Evolutionary conservation across 129 eudicot genomes (phyloP), one percentile per base, ranked within the genome.

Genomic region (Sambucus nigra): DNA sequence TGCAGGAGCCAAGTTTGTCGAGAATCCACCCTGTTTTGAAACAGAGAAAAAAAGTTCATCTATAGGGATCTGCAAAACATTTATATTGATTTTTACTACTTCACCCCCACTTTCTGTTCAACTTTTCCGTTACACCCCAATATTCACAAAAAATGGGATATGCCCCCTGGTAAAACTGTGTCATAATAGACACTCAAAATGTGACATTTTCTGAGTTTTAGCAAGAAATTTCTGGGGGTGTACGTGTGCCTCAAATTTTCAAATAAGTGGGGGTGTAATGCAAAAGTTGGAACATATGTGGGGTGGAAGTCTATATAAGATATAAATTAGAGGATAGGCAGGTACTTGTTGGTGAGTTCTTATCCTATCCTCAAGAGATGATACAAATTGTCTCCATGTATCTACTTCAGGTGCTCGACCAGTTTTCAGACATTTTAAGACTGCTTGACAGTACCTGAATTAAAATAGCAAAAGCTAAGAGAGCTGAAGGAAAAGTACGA

Each of bases 21-120:
- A 82, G 58, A 86, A 91, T 60, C 95, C 99, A 41, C 99, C 88
- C 99, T 91, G 88, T 55, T n/a, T n/a, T n/a, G n/a, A 62, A 42
- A 47, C 38, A 35, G 13, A 15, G 42, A 35, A 35, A 1, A 7
- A 26, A 59, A 47, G 19, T 50, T 38, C 59, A 22, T 26, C 61
- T 50, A 51, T 8, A 44, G 39, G 33, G 14, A 42, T 20, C 31
- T 60, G 19, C 16, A 51, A 7, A 57, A 25, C 3, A 35, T 1
- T 2, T 2, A 7, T 35, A 35, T 35, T n/a, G n/a, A n/a, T n/a
- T n/a, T n/a, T n/a, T n/a, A n/a, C n/a, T n/a, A n/a, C n/a, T n/a
- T n/a, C n/a, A n/a, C n/a, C n/a, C n/a, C n/a, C n/a, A n/a, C n/a
- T n/a, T n/a, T n/a, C n/a, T n/a, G n/a, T n/a, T n/a, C n/a, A n/a